Percentiles rank a stretch among this genome's conserved stretches.
Evolutionary conservation across 202 grass and related monocot genomes (phyloP).

Genomic region (Dendrocalamus latiflorus): DNA sequence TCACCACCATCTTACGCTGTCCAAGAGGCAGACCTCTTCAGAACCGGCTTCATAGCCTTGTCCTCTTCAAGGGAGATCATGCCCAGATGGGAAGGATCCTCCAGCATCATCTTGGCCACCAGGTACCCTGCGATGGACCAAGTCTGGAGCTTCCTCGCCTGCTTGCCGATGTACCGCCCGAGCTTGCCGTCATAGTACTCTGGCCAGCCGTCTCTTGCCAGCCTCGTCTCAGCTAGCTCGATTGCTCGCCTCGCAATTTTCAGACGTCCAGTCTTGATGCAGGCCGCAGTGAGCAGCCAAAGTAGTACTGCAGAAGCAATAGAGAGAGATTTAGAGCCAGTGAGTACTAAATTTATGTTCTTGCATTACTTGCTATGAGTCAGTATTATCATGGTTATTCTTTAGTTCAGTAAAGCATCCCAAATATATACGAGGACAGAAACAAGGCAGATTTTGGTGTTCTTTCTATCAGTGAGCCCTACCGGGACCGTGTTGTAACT

Average conservation of each 20-base stretch:
- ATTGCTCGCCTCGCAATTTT: too few species aligned
- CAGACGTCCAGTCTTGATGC: slow-evolving; percentile 82
- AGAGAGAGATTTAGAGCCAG: not conserved
- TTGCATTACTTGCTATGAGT: too few species aligned
- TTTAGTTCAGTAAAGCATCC: too few species aligned
- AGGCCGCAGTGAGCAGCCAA: slow-evolving; percentile 84
- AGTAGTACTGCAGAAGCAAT: slow-evolving; percentile 55
- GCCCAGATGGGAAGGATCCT: slow-evolving; percentile 88
- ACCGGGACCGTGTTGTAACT: too few species aligned
- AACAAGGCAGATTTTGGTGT: too few species aligned
- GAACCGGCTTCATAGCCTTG: slow-evolving; percentile 63
- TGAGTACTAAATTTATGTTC: not conserved
- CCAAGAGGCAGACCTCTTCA: slow-evolving; percentile 78
- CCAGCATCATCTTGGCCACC: slow-evolving; percentile 94
- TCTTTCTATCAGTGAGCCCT: too few species aligned
- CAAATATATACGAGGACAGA: too few species aligned
- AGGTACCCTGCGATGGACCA: slow-evolving; percentile 88
- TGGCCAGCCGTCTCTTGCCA: slow-evolving; percentile 76
- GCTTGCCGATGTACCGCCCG: slow-evolving; percentile 77
- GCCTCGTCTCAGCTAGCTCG: too few species aligned
- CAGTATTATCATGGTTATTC: too few species aligned
- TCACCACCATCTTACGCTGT: slow-evolving; percentile 23
- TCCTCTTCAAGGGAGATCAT: slow-evolving; percentile 95
- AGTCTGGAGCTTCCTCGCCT: slow-evolving; percentile 87
- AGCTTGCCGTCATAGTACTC: slow-evolving; percentile 96